A percentile compares a stretch with the other conserved stretches of the same genome.
These are phyloP conservation scores for Teunomyces funiuensis DNA, from an alignment of 805 yeast genomes.

Conservation along the genomic window DNA sequence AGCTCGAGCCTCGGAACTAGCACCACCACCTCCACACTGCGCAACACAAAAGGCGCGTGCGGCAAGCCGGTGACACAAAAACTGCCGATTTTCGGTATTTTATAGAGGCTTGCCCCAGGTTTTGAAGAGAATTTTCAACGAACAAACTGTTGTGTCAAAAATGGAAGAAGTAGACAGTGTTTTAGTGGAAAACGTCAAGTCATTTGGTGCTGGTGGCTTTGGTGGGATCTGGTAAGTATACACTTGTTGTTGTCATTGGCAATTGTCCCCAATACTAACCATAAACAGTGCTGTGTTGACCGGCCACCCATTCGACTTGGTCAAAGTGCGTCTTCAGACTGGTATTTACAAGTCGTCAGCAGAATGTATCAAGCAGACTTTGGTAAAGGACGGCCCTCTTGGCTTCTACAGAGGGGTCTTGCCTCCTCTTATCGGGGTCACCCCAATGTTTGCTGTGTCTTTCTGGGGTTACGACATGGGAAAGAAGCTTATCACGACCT, in stretches of 20 bases:
- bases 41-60: neutral
- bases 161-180: slow-evolving; percentile 49
- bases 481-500: slow-evolving; percentile 62
- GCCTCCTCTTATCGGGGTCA: slow-evolving; percentile 94
- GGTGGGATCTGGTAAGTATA: slow-evolving; percentile 70
- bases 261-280: slow-evolving; percentile 6
- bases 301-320: slow-evolving; percentile 94
- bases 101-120: slow-evolving; percentile 5
- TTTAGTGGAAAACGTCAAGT: slow-evolving; percentile 75
- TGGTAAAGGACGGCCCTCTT: slow-evolving; percentile 68
- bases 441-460: slow-evolving; percentile 97
- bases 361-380: slow-evolving; percentile 67
- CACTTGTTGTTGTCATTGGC: neutral
- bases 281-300: slow-evolving; percentile 79
- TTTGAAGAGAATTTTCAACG: neutral
- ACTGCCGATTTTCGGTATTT: neutral
- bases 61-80: neutral
- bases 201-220: slow-evolving; percentile 90
- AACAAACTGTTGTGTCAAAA: neutral
- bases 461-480: slow-evolving; percentile 99
- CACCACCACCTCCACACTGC: neutral
- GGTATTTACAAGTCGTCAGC: slow-evolving; percentile 64
- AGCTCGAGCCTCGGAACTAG: neutral
- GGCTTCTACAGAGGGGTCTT: slow-evolving; percentile 93
- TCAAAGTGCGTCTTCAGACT: slow-evolving; percentile 90